Evolutionary conservation across 129 eudicot species (phyloP), one percentile per base, ranked within the genome.

Genomic region (Centrapalus pauciflorus): DNA sequence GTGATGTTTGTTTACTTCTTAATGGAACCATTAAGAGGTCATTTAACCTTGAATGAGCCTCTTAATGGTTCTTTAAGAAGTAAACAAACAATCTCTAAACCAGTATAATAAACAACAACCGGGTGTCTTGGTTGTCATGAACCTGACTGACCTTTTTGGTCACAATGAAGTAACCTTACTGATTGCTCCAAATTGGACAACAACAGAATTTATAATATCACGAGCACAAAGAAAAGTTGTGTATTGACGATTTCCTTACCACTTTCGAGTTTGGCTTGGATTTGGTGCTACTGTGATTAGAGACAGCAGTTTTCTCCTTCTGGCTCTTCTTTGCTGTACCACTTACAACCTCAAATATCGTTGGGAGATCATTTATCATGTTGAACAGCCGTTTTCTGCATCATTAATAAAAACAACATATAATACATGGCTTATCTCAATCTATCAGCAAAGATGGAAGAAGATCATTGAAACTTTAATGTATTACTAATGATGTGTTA

Each of bases 341-440:
- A 23, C 79, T 90, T 66, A 86, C 95, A 62, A 81, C 86, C 69
- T 90, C 97, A 77, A 76, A 90, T 33, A 90, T 68, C 13, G 97
- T 79, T 3, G 97, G 97, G 28, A 90, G 85, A 48, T 86, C 95
- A 58, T 90, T 90, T 62, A 87, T 77, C 95, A 90, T 81, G 80
- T 71, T 82, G 79, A 84, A 84, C 21, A 90, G 80, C 41, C 83
- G 80, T 69, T 76, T 86, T 89, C 97, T 90, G 79, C 71, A 71
- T 58, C 71, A 77, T 3, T 21, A 55, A 43, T n/a, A n/a, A n/a
- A n/a, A n/a, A n/a, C n/a, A n/a, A n/a, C n/a, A n/a, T n/a, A n/a
- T 59, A 7, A 46, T 30, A 60, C 20, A 45, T 30, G 7, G 19
- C 55, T 43, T 19, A 37, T 37, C 27, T 7, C 23, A 41, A 45